A percentile compares a stretch with the other conserved stretches of the same genome.
phyloP scores from a whole-genome alignment of 345 rosid species.

The Acer yangbiense region DNA sequence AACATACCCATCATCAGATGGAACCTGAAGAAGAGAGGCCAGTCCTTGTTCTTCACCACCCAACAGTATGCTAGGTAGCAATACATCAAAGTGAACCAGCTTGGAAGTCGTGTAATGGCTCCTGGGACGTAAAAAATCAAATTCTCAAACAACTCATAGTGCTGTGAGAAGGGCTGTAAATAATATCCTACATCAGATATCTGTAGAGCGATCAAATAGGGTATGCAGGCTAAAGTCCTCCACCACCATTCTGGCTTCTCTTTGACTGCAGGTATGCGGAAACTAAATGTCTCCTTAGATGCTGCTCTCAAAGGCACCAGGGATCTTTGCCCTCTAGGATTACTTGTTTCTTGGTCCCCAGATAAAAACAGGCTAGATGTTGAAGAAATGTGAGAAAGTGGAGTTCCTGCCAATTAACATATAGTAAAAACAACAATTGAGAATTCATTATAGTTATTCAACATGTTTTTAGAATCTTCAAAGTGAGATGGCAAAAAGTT shows the following conservation, averaged over 20 bases:
- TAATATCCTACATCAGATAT: slow-evolving; percentile 68
- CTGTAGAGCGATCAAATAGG: slow-evolving; percentile 78
- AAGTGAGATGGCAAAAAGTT: too few relatives aligned
- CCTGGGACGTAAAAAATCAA: slow-evolving; percentile 72
- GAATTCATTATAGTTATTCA: background rate
- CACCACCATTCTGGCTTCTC: slow-evolving; percentile 88
- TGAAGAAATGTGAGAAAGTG: slow-evolving; percentile 10
- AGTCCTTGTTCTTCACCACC: slow-evolving; percentile 65
- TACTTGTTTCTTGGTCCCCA: background rate
- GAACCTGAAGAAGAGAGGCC: slow-evolving; percentile 84
- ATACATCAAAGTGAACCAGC: slow-evolving; percentile 73
- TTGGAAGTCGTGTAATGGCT: slow-evolving; percentile 66
- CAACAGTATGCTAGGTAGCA: slow-evolving; percentile 56
- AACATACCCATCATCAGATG: slow-evolving; percentile 93
- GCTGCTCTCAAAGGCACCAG: slow-evolving; percentile 29
- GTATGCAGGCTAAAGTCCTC: slow-evolving; percentile 73
- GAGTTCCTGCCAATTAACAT: slow-evolving; percentile 7
- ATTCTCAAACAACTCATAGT: slow-evolving; percentile 45
- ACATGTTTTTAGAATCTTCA: slow-evolving; percentile 5
- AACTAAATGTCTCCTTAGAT: slow-evolving; percentile 42
- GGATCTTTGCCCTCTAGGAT: slow-evolving; percentile 8
- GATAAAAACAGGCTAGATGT: background rate
- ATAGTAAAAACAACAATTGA: too few relatives aligned
- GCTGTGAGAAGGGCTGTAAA: slow-evolving; percentile 71
- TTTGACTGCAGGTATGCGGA: slow-evolving; percentile 42